phyloP scores from a whole-genome alignment of 768 basidiomycete species.

The Leucosporidium yakuticum region DNA sequence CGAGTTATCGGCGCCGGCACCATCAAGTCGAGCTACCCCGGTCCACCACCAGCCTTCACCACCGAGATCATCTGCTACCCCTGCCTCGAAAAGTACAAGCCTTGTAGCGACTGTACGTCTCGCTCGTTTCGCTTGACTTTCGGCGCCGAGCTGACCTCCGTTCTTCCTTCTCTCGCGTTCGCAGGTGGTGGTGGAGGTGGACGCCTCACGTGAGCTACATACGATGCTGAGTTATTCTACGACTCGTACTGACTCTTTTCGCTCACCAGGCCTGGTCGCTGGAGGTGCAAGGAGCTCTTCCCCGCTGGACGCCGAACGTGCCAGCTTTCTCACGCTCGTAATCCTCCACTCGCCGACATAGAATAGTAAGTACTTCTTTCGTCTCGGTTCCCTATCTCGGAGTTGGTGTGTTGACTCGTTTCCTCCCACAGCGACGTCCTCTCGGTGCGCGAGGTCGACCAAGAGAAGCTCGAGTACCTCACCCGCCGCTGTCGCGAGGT shows the following conservation, averaged over 20 bases:
- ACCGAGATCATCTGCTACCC: slow-evolving; percentile 13
- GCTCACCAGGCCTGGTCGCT: not conserved
- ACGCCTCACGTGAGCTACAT: not conserved
- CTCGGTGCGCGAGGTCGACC: not conserved
- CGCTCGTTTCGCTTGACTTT: too few species aligned
- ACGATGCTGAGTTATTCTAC: too few species aligned
- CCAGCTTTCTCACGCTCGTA: slow-evolving; percentile 14
- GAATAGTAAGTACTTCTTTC: not conserved
- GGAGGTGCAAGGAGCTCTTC: slow-evolving; percentile 17
- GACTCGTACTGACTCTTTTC: too few species aligned
- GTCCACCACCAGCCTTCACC: slow-evolving; percentile 4
- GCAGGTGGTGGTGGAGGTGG: not conserved
- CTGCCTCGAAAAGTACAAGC: slow-evolving; percentile 6
- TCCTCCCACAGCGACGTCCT: slow-evolving; percentile 1
- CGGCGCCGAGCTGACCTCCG: too few species aligned
- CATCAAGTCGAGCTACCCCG: not conserved
- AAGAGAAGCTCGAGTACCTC: slow-evolving; percentile 1
- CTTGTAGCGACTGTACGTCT: slow-evolving; percentile 11
- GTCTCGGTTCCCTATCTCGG: not conserved
- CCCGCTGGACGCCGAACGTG: slow-evolving; percentile 7
- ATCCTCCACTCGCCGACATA: slow-evolving; percentile 10
- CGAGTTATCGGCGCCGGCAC: slow-evolving; percentile 11
- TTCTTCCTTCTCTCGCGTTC: too few species aligned
- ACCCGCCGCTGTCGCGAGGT: slow-evolving; percentile 1
- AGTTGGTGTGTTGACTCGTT: not conserved